These are phyloP conservation scores for Crucibulum laeve DNA, from an alignment of 768 basidiomycete genomes.

Conservation along the genomic window DNA sequence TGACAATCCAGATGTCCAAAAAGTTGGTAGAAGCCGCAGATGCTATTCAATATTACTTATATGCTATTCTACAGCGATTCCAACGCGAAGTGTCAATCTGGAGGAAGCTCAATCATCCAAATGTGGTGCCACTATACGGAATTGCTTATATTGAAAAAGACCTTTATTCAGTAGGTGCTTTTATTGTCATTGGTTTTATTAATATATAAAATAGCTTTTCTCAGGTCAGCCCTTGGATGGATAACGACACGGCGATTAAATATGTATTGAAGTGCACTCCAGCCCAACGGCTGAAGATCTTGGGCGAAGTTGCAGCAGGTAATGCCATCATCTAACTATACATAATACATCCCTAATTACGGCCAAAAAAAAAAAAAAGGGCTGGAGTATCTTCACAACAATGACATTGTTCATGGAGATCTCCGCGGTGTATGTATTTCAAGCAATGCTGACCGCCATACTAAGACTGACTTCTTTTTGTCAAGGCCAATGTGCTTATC, in stretches of 20 bases:
- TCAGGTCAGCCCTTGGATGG: constrained; percentile 44
- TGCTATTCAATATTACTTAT: neutral
- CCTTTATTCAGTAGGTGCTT: constrained; percentile 25
- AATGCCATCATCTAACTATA: constrained; percentile 5
- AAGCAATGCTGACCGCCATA: neutral
- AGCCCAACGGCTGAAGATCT: constrained; percentile 30
- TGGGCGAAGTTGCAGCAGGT: constrained; percentile 34
- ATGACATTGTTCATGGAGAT: constrained; percentile 36
- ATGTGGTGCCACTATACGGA: constrained; percentile 35
- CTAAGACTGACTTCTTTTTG: neutral
- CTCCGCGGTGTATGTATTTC: constrained; percentile 29
- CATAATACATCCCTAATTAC: neutral
- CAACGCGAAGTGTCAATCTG: constrained; percentile 37
- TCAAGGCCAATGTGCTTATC: constrained; percentile 41
- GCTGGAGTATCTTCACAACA: constrained; percentile 33
- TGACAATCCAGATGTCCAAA: constrained; percentile 26
- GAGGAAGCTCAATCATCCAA: constrained; percentile 34
- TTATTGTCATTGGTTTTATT: neutral
- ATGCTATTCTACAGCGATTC: constrained; percentile 28
- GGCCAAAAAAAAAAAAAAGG: constrained; percentile 17
- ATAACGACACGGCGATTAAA: constrained; percentile 31
- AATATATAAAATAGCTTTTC: constrained; percentile 1
- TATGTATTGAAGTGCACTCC: constrained; percentile 27
- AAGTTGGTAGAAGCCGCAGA: constrained; percentile 16
- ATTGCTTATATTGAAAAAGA: constrained; percentile 27